phyloP scores from a whole-genome alignment of 2,329 filamentous ascomycete genomes.

The Colletotrichum ledebouriae region DNA sequence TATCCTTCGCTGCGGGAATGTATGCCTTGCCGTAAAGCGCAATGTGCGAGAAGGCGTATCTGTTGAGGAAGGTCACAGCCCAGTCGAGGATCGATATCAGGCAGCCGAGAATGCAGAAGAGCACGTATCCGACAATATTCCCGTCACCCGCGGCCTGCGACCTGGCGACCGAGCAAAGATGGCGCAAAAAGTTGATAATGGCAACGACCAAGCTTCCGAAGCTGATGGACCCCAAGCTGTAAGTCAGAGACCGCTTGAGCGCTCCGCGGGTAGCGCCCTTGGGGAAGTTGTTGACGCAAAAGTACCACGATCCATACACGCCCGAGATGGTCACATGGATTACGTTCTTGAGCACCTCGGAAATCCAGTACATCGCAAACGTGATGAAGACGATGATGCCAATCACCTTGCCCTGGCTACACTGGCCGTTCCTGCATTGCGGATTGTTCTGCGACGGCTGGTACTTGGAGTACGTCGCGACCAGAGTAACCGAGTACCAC shows the following conservation, averaged over 20 bases:
- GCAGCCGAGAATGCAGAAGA: constrained; percentile 83
- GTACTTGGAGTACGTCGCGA: constrained; percentile 88
- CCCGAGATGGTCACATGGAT: constrained; percentile 90
- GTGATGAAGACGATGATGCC: constrained; percentile 89
- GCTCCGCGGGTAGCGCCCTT: constrained; percentile 86
- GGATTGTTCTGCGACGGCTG: constrained; percentile 71
- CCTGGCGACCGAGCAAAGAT: constrained; percentile 83
- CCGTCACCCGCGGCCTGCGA: constrained; percentile 72
- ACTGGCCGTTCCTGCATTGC: constrained; percentile 71
- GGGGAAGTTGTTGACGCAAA: constrained; percentile 78
- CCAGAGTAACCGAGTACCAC: constrained; percentile 89
- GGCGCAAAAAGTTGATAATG: constrained; percentile 86
- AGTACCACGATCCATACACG: constrained; percentile 95
- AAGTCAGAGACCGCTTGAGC: constrained; percentile 84
- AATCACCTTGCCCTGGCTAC: constrained; percentile 82
- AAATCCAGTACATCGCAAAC: constrained; percentile 94
- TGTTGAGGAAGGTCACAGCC: constrained; percentile 89
- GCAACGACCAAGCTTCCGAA: constrained; percentile 89
- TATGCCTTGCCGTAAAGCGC: constrained; percentile 93
- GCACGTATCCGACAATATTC: constrained; percentile 74
- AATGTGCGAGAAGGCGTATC: constrained; percentile 93
- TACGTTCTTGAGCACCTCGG: constrained; percentile 93
- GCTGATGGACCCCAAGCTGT: constrained; percentile 92
- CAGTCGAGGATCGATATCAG: constrained; percentile 84
- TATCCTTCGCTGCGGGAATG: constrained; percentile 87